phyloP scores from a whole-genome alignment of 2,329 filamentous ascomycete genomes.

The Sphaceloma murrayae region DNA sequence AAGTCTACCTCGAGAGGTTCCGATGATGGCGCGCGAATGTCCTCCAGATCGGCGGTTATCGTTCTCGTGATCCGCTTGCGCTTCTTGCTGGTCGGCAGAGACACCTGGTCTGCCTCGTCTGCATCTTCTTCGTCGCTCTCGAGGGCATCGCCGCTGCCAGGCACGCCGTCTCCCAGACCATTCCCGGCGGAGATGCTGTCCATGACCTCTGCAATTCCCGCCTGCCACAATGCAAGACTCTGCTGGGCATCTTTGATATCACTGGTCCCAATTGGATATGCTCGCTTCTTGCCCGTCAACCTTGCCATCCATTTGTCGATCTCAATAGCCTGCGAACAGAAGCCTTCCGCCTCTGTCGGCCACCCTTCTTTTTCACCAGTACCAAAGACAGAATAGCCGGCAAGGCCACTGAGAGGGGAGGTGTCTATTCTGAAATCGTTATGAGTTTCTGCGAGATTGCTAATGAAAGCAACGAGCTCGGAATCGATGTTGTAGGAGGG shows the following conservation, averaged over 20 bases:
- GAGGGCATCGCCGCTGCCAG: conserved; percentile 69
- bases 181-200: conserved; percentile 46
- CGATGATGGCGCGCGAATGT: conserved; percentile 50
- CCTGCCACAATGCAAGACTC: conserved; percentile 66
- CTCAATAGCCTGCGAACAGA: conserved; percentile 84
- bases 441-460: conserved; percentile 83
- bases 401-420: conserved; percentile 61
- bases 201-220: conserved; percentile 64
- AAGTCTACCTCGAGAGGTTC: conserved; percentile 73
- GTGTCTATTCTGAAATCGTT: conserved; percentile 96
- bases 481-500: conserved; percentile 95
- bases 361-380: conserved; percentile 87
- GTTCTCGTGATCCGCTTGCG: conserved; percentile 34
- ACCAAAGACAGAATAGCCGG: conserved; percentile 89
- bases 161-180: conserved; percentile 55
- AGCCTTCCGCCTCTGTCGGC: conserved; percentile 83
- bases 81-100: conserved; percentile 30
- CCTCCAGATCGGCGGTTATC: conserved; percentile 58
- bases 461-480: conserved; percentile 76
- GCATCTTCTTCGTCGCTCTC: conserved; percentile 74
- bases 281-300: conserved; percentile 73
- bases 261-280: conserved; percentile 79
- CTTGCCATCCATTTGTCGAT: conserved; percentile 97
- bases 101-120: conserved; percentile 23
- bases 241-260: conserved; percentile 69